These are phyloP conservation scores for Chrysophaeum taylorii DNA, from an alignment of 352 stramenopile genomes.

Conservation along the genomic window DNA sequence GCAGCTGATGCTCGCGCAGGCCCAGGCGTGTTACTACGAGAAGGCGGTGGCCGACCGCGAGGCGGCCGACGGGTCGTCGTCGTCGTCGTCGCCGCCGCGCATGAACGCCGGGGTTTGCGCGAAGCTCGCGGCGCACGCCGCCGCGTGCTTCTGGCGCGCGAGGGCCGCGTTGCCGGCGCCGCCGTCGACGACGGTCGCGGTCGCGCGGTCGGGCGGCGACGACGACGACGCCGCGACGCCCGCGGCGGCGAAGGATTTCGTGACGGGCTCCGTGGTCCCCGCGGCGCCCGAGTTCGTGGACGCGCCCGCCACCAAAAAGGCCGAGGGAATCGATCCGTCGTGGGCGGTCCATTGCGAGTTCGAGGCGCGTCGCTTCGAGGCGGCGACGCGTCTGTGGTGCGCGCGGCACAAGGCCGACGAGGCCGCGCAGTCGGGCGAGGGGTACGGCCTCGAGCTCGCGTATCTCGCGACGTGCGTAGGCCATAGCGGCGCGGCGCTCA, in stretches of 20 bases:
- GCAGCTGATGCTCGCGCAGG: slow-evolving; percentile 32
- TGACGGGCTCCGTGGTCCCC: background rate
- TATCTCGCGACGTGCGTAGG: background rate
- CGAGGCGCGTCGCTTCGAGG: slow-evolving; percentile 5
- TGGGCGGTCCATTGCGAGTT: background rate
- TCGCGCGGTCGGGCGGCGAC: too few relatives aligned
- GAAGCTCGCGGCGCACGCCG: slow-evolving; percentile 1
- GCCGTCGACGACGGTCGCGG: background rate
- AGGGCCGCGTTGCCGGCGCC: background rate
- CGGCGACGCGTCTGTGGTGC: background rate
- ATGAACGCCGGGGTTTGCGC: background rate
- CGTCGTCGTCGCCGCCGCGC: background rate
- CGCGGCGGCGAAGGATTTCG: background rate
- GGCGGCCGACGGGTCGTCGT: background rate
- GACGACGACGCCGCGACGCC: too few relatives aligned
- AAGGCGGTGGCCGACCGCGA: slow-evolving; percentile 59
- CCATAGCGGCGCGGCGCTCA: background rate
- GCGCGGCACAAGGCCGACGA: background rate
- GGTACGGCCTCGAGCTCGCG: background rate
- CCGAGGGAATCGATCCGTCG: background rate
- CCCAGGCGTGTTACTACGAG: slow-evolving; percentile 65
- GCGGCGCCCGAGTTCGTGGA: background rate
- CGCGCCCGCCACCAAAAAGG: too few relatives aligned
- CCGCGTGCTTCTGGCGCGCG: background rate
- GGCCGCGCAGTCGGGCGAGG: background rate